These are phyloP conservation scores for Pelargonium myrrhifolium DNA, from an alignment of 441 rosid species.

Conservation along the genomic window DNA sequence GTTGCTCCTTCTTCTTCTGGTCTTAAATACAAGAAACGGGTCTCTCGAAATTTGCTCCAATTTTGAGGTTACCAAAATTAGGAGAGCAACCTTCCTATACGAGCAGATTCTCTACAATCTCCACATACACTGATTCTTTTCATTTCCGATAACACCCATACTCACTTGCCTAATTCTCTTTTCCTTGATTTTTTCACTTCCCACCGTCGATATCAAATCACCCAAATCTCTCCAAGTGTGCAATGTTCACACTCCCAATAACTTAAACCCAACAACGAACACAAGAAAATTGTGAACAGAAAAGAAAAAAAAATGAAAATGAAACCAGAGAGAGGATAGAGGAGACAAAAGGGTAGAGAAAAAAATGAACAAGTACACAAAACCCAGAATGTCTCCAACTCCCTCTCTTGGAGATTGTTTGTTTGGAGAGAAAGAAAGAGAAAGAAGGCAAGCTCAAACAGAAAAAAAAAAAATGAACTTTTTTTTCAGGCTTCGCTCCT, in stretches of 20 bases:
- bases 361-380: not conserved
- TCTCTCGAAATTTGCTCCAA: constrained; percentile 2
- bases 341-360: constrained; percentile 44
- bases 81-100: constrained; percentile 3
- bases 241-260: not conserved
- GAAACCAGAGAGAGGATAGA: constrained; percentile 25
- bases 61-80: not conserved
- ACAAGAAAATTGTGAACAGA: not conserved
- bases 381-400: constrained; percentile 54
- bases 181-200: not conserved
- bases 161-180: not conserved
- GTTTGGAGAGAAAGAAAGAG: constrained; percentile 44
- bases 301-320: not conserved
- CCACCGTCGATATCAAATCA: not conserved
- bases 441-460: constrained; percentile 32
- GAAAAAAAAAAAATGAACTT: not conserved
- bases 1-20: not conserved
- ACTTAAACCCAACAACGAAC: not conserved
- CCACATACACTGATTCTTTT: constrained; percentile 10
- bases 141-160: constrained; percentile 1
- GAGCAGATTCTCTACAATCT: constrained; percentile 5
- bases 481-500: constrained; percentile 32
- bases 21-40: constrained; percentile 1
- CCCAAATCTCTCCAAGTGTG: not conserved
- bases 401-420: constrained; percentile 34